A percentile compares a stretch with the other conserved stretches of the same genome.
These are phyloP conservation scores for Bipolaris bicolor DNA, from an alignment of 2,329 filamentous ascomycete genomes.

Conservation along the genomic window DNA sequence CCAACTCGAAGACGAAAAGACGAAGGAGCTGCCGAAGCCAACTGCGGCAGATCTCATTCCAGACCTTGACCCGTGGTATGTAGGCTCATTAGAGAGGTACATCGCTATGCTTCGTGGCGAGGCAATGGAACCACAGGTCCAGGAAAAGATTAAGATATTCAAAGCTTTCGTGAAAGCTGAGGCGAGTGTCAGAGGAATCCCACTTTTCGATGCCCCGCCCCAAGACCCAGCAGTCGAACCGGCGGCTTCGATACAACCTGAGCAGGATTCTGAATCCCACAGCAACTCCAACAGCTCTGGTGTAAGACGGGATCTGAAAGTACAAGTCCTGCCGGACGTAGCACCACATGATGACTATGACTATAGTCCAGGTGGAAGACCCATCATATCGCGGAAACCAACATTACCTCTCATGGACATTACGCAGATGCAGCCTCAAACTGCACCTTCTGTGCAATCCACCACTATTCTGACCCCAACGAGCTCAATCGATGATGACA, in stretches of 20 bases:
- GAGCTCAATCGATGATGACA: constrained; percentile 42
- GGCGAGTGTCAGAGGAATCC: constrained; percentile 50
- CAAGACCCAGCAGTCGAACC: constrained; percentile 14
- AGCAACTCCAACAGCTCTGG: constrained; percentile 14
- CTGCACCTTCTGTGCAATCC: constrained; percentile 32
- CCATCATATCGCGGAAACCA: constrained; percentile 47
- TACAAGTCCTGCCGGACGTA: constrained; percentile 22
- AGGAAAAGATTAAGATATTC: constrained; percentile 61
- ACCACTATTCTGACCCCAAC: constrained; percentile 44
- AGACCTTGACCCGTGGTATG: constrained; percentile 64
- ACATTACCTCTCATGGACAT: constrained; percentile 22
- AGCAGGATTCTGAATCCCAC: constrained; percentile 6
- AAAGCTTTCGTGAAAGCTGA: constrained; percentile 54
- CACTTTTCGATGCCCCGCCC: constrained; percentile 46
- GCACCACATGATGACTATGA: constrained; percentile 35
- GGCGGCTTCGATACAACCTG: constrained; percentile 1
- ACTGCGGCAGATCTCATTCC: constrained; percentile 52
- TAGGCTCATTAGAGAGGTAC: constrained; percentile 61
- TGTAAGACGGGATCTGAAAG: constrained; percentile 24
- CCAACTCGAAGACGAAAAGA: constrained; percentile 32
- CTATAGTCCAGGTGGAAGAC: constrained; percentile 62
- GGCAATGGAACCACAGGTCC: constrained; percentile 52
- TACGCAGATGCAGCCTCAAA: constrained; percentile 21
- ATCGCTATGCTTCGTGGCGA: constrained; percentile 62
- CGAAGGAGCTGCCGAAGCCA: constrained; percentile 29